A percentile compares a stretch with the other conserved stretches of the same genome.
Evolutionary conservation across 805 yeast genomes (phyloP).

Genomic region (Wickerhamomyces sydowiorum): DNA sequence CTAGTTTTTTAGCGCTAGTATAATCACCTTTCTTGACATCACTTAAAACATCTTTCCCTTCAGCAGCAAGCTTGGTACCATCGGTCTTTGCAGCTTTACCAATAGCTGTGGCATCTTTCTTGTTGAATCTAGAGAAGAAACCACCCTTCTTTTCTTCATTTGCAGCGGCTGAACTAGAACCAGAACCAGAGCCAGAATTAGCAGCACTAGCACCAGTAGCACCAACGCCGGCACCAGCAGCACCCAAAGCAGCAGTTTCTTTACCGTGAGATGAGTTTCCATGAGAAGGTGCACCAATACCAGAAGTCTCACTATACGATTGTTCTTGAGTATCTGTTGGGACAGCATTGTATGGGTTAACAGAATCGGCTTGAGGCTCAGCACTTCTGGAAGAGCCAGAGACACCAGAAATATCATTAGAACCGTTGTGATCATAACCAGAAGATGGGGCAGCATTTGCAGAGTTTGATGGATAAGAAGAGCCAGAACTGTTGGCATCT

Average conservation of each 20-base stretch:
- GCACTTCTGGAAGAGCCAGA: not conserved
- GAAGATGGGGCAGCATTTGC: too few species aligned
- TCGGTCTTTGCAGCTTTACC: conserved; percentile 3
- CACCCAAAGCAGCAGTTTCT: not conserved
- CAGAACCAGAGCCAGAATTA: not conserved
- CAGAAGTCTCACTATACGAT: not conserved
- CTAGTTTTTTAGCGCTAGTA: conserved; percentile 13
- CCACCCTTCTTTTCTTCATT: conserved; percentile 7
- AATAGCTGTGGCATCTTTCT: not conserved
- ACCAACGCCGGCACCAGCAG: conserved; percentile 3
- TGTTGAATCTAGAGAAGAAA: conserved; percentile 5
- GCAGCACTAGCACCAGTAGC: conserved; percentile 3
- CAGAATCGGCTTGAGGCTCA: not conserved
- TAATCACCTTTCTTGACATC: conserved; percentile 15
- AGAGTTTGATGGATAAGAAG: too few species aligned
- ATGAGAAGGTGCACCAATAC: not conserved
- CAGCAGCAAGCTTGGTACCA: conserved; percentile 13
- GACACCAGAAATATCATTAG: too few species aligned
- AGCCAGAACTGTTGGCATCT: too few species aligned
- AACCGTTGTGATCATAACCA: too few species aligned
- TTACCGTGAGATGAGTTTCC: not conserved
- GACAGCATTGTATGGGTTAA: not conserved
- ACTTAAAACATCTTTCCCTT: conserved; percentile 14
- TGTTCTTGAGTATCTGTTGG: not conserved
- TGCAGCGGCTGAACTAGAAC: not conserved